Conservation (phyloP, 2,329 filamentous ascomycete genomes). For the Cyanodermella asteris region DNA sequence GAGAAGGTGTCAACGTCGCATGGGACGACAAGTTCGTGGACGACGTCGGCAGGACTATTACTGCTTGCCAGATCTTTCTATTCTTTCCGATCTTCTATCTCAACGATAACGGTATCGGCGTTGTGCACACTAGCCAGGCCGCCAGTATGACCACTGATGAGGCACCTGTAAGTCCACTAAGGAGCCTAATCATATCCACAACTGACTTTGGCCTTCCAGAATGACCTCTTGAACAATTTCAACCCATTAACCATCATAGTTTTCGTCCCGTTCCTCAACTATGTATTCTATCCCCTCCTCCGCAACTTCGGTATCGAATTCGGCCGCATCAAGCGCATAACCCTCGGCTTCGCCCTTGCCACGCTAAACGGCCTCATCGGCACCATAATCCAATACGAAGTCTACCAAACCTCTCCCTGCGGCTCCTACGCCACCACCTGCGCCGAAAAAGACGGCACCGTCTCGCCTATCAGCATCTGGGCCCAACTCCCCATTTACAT, state of each 20-base stretch:
- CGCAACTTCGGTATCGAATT: constrained; percentile 21
- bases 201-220: too few relatives aligned
- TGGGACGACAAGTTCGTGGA: too few relatives aligned
- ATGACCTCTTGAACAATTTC: constrained; percentile 29
- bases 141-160: constrained; percentile 28
- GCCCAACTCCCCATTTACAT: constrained; percentile 19
- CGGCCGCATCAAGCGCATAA: constrained; percentile 27
- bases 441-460: constrained; percentile 13
- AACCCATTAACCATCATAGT: constrained; percentile 28
- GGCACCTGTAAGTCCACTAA: too few relatives aligned
- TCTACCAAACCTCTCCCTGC: constrained; percentile 26
- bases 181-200: too few relatives aligned
- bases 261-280: constrained; percentile 25
- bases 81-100: constrained; percentile 18
- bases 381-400: constrained; percentile 21
- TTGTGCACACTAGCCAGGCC: constrained; percentile 24
- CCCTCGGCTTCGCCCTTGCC: constrained; percentile 28
- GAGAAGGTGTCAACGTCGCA: constrained; percentile 7
- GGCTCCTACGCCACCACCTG: constrained; percentile 20
- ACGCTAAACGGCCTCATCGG: constrained; percentile 19
- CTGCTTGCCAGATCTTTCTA: constrained; percentile 16
- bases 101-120: constrained; percentile 27
- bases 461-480: constrained; percentile 21
- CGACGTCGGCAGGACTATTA: too few relatives aligned
- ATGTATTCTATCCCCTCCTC: constrained; percentile 25